Evolutionary conservation across 192 early-diverging fungal species (phyloP).

Genomic region (Coemansia sp.): DNA sequence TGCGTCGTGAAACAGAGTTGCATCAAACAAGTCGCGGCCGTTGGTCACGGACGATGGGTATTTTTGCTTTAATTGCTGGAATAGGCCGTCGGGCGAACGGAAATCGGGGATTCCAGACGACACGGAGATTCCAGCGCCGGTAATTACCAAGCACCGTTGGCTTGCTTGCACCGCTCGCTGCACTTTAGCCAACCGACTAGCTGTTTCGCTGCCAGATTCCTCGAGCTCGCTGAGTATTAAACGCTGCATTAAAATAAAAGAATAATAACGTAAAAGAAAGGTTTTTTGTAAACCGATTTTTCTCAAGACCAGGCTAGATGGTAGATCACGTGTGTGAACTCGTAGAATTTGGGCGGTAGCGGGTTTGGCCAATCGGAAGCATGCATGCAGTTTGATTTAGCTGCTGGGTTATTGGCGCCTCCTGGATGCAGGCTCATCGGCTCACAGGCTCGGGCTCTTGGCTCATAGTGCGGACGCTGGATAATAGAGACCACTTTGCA

Average conservation of each 20-base stretch:
- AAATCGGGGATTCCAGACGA: constrained; percentile 98
- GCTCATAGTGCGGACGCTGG: too few species aligned
- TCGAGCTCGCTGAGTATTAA: constrained; percentile 18
- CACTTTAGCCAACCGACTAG: constrained; percentile 7
- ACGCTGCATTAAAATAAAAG: constrained; percentile 22
- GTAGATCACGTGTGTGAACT: too few species aligned
- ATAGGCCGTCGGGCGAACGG: constrained; percentile 90
- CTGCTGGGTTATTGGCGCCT: too few species aligned
- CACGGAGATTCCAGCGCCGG: constrained; percentile 80
- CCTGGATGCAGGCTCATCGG: too few species aligned
- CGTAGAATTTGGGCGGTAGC: too few species aligned
- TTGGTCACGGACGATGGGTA: constrained; percentile 73
- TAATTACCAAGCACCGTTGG: constrained; percentile 53
- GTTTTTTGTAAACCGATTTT: background rate
- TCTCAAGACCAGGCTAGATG: too few species aligned
- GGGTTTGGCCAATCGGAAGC: too few species aligned
- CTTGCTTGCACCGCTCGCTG: constrained; percentile 41
- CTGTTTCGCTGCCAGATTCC: background rate
- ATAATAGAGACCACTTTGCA: too few species aligned
- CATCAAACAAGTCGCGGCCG: constrained; percentile 90
- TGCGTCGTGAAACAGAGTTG: constrained; percentile 75
- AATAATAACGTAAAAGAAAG: background rate
- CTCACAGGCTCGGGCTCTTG: too few species aligned
- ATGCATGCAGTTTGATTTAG: too few species aligned
- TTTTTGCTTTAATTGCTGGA: constrained; percentile 72